Conservation (phyloP, 1,284 basidiomycete genomes). For the Leccinum subspadiceum region DNA sequence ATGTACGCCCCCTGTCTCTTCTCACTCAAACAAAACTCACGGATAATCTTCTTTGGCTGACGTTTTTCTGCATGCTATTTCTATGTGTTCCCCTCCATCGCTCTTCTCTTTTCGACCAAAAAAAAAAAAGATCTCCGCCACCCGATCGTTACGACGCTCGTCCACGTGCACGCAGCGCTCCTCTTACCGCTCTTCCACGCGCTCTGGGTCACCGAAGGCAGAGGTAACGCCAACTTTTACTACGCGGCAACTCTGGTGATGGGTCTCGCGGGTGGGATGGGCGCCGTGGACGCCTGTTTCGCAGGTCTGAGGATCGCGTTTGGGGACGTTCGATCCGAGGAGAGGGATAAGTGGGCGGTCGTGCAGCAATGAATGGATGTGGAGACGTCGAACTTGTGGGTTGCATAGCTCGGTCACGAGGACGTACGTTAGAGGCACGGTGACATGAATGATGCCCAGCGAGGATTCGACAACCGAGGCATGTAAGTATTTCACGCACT, state of each 20-base stretch:
- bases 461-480: neutral
- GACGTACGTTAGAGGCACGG: neutral
- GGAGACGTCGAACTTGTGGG: neutral
- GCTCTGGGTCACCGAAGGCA: slow-evolving; percentile 89
- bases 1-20: slow-evolving; percentile 52
- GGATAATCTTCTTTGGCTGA: neutral
- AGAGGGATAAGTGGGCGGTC: slow-evolving; percentile 29
- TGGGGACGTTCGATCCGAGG: slow-evolving; percentile 50
- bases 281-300: slow-evolving; percentile 78
- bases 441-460: neutral
- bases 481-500: neutral
- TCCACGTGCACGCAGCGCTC: slow-evolving; percentile 83
- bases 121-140: slow-evolving; percentile 71
- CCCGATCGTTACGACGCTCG: slow-evolving; percentile 81
- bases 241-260: slow-evolving; percentile 95
- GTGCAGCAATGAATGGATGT: slow-evolving; percentile 26
- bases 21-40: neutral
- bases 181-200: slow-evolving; percentile 91
- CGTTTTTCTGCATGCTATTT: neutral
- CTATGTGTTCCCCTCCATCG: neutral
- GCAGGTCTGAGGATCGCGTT: slow-evolving; percentile 74
- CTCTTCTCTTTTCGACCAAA: no score
- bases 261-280: slow-evolving; percentile 83
- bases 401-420: neutral
- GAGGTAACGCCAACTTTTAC: slow-evolving; percentile 98